Conservation (phyloP, 2,329 filamentous ascomycete species). For the Aspergillus cejpii region DNA sequence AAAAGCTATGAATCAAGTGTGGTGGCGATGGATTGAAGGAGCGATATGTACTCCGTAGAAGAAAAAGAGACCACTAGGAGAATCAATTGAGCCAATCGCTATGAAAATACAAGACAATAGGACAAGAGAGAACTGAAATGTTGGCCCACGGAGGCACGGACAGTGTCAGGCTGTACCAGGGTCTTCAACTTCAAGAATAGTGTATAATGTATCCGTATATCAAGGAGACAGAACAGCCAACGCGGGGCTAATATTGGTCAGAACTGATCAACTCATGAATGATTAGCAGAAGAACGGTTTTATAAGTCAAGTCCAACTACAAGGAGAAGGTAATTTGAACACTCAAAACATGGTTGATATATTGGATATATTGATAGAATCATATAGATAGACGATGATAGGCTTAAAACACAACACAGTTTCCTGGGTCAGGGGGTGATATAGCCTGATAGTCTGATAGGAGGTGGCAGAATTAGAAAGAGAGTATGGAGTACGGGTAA, state of each 20-base stretch:
- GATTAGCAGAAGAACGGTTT: neutral
- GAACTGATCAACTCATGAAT: neutral
- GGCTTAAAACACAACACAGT: too few relatives aligned
- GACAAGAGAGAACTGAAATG: neutral
- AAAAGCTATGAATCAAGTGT: too few relatives aligned
- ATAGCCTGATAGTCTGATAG: too few relatives aligned
- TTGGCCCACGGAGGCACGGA: neutral
- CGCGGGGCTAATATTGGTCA: neutral
- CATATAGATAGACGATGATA: neutral
- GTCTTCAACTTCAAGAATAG: neutral
- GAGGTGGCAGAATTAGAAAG: too few relatives aligned
- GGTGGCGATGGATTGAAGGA: too few relatives aligned
- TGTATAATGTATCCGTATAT: neutral
- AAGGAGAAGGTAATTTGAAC: neutral
- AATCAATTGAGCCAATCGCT: too few relatives aligned
- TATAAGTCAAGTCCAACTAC: neutral
- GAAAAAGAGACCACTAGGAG: too few relatives aligned
- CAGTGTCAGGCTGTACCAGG: neutral
- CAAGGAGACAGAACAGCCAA: neutral
- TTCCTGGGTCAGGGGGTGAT: neutral
- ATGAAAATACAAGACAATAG: too few relatives aligned
- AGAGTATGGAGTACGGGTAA: neutral
- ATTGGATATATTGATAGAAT: neutral
- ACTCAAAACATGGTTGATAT: neutral
- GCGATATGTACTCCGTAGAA: too few relatives aligned